A percentile compares a stretch with the other conserved stretches of the same genome.
Conservation (phyloP, 2,329 filamentous ascomycete genomes). For the Aspergillus glaucus region DNA sequence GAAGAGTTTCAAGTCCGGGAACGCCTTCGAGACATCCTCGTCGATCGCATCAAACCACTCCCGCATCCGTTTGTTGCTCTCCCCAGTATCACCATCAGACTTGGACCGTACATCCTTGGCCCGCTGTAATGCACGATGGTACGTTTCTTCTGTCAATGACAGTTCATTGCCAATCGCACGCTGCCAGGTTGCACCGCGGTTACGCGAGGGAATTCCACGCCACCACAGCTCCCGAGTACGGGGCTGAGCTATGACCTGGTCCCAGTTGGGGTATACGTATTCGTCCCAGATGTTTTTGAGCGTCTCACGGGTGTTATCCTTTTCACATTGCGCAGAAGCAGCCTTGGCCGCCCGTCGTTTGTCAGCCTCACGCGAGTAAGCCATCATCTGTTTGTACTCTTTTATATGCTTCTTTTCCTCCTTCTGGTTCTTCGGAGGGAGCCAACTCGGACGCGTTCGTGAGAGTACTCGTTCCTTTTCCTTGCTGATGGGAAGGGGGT, state of each 20-base stretch:
- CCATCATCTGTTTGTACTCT: slow-evolving; percentile 62
- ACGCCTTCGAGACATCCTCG: slow-evolving; percentile 48
- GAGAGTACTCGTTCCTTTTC: slow-evolving; percentile 60
- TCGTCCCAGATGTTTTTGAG: slow-evolving; percentile 57
- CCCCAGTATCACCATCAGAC: slow-evolving; percentile 36
- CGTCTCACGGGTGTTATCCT: slow-evolving; percentile 47
- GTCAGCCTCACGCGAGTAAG: slow-evolving; percentile 53
- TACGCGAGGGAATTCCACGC: slow-evolving; percentile 54
- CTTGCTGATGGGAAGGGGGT: slow-evolving; percentile 60
- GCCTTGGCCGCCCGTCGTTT: slow-evolving; percentile 45
- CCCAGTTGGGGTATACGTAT: slow-evolving; percentile 56
- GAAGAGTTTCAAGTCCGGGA: slow-evolving; percentile 55
- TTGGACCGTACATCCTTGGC: slow-evolving; percentile 45
- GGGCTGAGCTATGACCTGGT: slow-evolving; percentile 47
- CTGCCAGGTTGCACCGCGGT: slow-evolving; percentile 53
- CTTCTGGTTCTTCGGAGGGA: slow-evolving; percentile 67
- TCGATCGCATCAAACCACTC: slow-evolving; percentile 51
- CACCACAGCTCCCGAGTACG: slow-evolving; percentile 59
- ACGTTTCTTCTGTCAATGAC: slow-evolving; percentile 49
- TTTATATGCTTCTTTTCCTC: slow-evolving; percentile 86
- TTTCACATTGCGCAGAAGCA: slow-evolving; percentile 43
- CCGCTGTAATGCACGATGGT: slow-evolving; percentile 51
- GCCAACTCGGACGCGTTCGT: slow-evolving; percentile 63
- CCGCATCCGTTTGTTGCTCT: slow-evolving; percentile 39
- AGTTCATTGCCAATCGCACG: slow-evolving; percentile 58